Conservation (phyloP, 768 basidiomycete species). For the Asterophora parasitica region DNA sequence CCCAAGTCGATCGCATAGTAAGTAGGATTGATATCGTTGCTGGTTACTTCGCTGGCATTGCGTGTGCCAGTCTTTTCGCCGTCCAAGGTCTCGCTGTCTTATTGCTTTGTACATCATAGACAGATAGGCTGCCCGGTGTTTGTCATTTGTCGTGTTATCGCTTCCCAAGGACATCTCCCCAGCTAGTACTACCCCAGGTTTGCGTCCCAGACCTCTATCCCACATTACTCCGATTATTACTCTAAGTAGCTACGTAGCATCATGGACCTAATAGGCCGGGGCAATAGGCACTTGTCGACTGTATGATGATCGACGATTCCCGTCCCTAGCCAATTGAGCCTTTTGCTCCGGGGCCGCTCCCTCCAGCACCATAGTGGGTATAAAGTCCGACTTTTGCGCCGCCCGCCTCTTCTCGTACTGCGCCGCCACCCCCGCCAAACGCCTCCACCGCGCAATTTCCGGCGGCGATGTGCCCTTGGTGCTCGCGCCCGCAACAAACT, state of each 20-base stretch:
- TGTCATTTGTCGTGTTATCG: slow-evolving; percentile 7
- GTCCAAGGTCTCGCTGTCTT: no score
- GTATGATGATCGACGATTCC: slow-evolving; percentile 8
- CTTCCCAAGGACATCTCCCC: slow-evolving; percentile 7
- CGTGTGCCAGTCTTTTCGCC: no score
- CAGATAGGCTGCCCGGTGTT: slow-evolving; percentile 7
- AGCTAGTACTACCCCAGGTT: not conserved
- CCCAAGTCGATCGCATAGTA: slow-evolving; percentile 40
- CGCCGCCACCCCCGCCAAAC: slow-evolving; percentile 21
- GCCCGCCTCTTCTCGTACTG: not conserved
- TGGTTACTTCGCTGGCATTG: slow-evolving; percentile 2
- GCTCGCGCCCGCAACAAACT: slow-evolving; percentile 25
- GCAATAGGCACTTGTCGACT: slow-evolving; percentile 1
- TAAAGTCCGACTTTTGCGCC: slow-evolving; percentile 11
- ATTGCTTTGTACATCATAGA: slow-evolving; percentile 11
- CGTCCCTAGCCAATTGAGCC: slow-evolving; percentile 4
- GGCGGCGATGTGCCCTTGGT: slow-evolving; percentile 13
- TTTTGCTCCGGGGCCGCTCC: slow-evolving; percentile 3
- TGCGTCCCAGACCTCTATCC: not conserved
- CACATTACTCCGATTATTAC: not conserved
- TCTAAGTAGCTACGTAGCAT: no score
- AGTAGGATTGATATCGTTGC: no score
- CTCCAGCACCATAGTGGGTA: slow-evolving; percentile 10
- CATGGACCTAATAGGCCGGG: slow-evolving; percentile 3
- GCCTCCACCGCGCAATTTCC: slow-evolving; percentile 25